A percentile compares a stretch with the other conserved stretches of the same genome.
phyloP scores from a whole-genome alignment of 106 monocot species.

The Posidonia australis region DNA sequence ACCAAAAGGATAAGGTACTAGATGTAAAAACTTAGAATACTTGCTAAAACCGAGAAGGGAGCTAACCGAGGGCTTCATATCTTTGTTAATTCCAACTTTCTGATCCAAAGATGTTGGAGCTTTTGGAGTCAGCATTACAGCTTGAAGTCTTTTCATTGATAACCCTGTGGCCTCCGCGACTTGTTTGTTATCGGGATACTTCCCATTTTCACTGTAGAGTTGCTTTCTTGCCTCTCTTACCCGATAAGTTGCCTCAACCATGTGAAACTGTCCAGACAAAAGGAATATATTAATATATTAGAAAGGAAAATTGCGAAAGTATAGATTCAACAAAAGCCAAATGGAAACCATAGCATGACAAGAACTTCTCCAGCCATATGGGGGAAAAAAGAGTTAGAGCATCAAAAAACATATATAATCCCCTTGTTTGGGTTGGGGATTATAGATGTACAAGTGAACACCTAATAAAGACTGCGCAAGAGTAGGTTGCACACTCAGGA shows the following conservation, averaged over 20 bases:
- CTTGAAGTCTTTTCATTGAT: constrained; percentile 58
- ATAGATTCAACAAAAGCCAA: too few relatives aligned
- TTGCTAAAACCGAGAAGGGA: background rate
- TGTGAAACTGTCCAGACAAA: constrained; percentile 45
- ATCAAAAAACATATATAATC: too few relatives aligned
- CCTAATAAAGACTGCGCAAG: too few relatives aligned
- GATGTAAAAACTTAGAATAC: too few relatives aligned
- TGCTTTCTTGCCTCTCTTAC: constrained; percentile 72
- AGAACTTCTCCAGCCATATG: too few relatives aligned
- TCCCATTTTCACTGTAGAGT: constrained; percentile 57
- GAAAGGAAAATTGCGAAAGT: background rate
- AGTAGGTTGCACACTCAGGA: too few relatives aligned
- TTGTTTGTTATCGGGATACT: constrained; percentile 51
- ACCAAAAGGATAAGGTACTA: too few relatives aligned
- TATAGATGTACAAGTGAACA: too few relatives aligned
- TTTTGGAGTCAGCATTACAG: constrained; percentile 67
- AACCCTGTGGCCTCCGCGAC: constrained; percentile 63
- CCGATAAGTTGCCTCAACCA: constrained; percentile 85
- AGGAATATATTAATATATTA: background rate
- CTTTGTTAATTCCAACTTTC: constrained; percentile 64
- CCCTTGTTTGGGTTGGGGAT: too few relatives aligned
- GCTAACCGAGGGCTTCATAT: constrained; percentile 66
- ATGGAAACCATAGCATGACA: too few relatives aligned
- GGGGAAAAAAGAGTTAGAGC: too few relatives aligned
- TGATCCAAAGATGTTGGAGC: constrained; percentile 66